These are phyloP conservation scores for Kodamaea lidongshanica DNA, from an alignment of 805 yeast genomes.

Conservation along the genomic window DNA sequence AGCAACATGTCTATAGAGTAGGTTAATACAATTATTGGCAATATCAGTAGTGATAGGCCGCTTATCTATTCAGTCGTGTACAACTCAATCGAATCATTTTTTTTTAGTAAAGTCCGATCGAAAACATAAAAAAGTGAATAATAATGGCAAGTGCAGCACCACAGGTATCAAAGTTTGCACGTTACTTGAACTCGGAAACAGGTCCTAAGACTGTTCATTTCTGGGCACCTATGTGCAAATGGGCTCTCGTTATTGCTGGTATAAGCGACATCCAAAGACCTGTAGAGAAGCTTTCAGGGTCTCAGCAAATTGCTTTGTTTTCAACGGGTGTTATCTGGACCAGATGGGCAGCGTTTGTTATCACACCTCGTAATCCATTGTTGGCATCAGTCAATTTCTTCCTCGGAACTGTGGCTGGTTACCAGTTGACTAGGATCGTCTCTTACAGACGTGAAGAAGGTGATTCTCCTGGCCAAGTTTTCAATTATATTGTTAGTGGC, in stretches of 20 bases:
- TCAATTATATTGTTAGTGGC: constrained; percentile 56
- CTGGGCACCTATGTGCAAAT: constrained; percentile 69
- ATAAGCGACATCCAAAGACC: constrained; percentile 82
- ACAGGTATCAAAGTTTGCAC: constrained; percentile 51
- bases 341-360: constrained; percentile 89
- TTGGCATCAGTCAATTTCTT: constrained; percentile 93
- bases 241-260: constrained; percentile 93
- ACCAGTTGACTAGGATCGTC: constrained; percentile 68
- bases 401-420: constrained; percentile 83
- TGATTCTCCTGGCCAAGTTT: constrained; percentile 50
- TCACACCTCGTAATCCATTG: constrained; percentile 77
- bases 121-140: too few relatives aligned
- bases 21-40: too few relatives aligned
- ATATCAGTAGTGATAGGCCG: too few relatives aligned
- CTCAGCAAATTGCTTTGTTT: constrained; percentile 78
- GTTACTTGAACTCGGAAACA: constrained; percentile 77
- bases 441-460: constrained; percentile 62
- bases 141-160: constrained; percentile 25
- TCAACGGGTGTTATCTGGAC: constrained; percentile 97
- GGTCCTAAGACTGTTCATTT: constrained; percentile 98
- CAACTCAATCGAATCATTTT: too few relatives aligned
- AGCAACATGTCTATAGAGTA: too few relatives aligned
- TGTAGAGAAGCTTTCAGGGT: constrained; percentile 83
- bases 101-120: too few relatives aligned
- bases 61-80: too few relatives aligned